phyloP scores from a whole-genome alignment of 163 green algal genomes.

The Scenedesmus sp. region DNA sequence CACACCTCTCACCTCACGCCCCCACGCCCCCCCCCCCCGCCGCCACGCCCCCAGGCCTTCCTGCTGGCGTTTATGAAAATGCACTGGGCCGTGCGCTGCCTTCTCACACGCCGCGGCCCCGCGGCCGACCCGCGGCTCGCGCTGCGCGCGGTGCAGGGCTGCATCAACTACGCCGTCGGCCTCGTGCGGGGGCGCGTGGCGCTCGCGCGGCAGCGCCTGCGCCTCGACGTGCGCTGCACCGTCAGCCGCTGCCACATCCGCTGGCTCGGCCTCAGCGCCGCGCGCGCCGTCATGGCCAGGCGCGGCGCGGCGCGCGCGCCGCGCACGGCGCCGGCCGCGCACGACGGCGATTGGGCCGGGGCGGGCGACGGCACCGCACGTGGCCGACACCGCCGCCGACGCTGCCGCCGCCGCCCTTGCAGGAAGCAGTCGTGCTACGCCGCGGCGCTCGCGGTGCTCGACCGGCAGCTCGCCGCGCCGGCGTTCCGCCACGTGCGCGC shows the following conservation, averaged over 20 bases:
- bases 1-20: background rate
- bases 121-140: conserved; percentile 49
- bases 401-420: background rate
- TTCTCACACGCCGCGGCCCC: conserved; percentile 32
- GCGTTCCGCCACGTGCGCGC: background rate
- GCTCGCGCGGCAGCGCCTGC: conserved; percentile 19
- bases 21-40: background rate
- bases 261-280: conserved; percentile 78
- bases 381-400: background rate
- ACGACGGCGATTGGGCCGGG: conserved; percentile 44
- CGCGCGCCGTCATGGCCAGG: conserved; percentile 62
- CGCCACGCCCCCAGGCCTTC: conserved; percentile 67
- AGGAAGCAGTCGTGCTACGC: conserved; percentile 66
- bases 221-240: conserved; percentile 46
- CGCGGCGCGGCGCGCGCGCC: too few relatives aligned
- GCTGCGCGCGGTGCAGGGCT: conserved; percentile 64
- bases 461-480: conserved; percentile 20
- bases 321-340: too few relatives aligned
- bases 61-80: conserved; percentile 92
- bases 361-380: background rate
- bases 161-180: conserved; percentile 56
- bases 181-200: conserved; percentile 49
- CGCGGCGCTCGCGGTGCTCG: conserved; percentile 56
- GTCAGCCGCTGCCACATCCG: conserved; percentile 73
- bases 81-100: conserved; percentile 75